Conservation (phyloP, 2,329 filamentous ascomycete genomes). For the Alternaria gansuensis region DNA sequence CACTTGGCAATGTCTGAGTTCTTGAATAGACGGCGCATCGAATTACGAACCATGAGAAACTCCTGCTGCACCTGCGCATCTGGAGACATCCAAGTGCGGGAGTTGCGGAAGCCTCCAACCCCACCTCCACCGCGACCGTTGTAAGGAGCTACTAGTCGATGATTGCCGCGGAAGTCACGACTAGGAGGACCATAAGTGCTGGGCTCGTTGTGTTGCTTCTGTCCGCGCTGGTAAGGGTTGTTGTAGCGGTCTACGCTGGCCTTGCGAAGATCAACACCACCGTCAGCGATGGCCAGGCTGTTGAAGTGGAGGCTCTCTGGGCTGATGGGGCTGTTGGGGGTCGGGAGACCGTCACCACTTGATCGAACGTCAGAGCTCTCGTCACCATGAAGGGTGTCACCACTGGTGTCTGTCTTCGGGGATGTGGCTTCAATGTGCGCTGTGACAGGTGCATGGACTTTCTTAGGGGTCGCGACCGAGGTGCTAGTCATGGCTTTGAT, state of each 20-base stretch:
- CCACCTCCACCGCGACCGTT: conserved; percentile 12
- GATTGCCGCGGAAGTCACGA: conserved; percentile 9
- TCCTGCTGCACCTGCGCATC: conserved; percentile 40
- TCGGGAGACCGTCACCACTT: conserved; percentile 9
- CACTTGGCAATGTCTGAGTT: conserved; percentile 46
- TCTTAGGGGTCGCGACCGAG: background rate
- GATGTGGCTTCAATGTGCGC: conserved; percentile 6
- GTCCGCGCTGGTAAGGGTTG: conserved; percentile 17
- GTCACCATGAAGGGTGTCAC: conserved; percentile 27
- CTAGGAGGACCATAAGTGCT: background rate
- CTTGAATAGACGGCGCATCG: conserved; percentile 49
- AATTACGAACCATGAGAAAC: conserved; percentile 45
- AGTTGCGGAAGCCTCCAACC: conserved; percentile 25
- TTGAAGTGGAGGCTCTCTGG: conserved; percentile 25
- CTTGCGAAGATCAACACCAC: background rate
- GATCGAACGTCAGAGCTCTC: conserved; percentile 16
- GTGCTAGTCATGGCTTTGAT: background rate
- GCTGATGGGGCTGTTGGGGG: conserved; percentile 23
- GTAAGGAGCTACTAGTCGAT: conserved; percentile 9
- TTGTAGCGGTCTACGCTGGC: conserved; percentile 14
- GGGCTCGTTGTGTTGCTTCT: conserved; percentile 5
- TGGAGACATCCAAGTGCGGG: conserved; percentile 39
- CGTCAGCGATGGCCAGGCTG: conserved; percentile 20
- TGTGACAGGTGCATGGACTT: background rate
- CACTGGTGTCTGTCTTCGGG: conserved; percentile 20